Percentiles rank a stretch among this genome's conserved stretches.
Conservation (phyloP, 1,284 basidiomycete genomes). For the Rhodotorula glutinis region DNA sequence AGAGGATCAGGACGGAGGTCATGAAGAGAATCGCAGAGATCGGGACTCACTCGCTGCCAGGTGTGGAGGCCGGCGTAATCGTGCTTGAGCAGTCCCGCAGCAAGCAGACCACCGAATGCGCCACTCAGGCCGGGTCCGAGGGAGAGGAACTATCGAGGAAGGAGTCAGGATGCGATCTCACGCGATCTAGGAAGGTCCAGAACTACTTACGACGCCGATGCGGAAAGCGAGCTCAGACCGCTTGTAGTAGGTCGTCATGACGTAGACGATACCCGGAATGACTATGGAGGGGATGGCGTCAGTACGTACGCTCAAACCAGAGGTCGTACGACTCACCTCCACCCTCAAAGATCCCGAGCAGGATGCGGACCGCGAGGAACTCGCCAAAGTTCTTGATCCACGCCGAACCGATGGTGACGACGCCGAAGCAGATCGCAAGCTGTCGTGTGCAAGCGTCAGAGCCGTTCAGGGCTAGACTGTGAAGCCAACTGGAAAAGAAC, state of each 20-base stretch:
- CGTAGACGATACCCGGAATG: slow-evolving; percentile 47
- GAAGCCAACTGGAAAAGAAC: neutral
- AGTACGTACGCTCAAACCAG: neutral
- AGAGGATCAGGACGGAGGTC: neutral
- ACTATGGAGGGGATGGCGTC: slow-evolving; percentile 38
- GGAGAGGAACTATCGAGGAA: slow-evolving; percentile 16
- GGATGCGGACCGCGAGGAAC: slow-evolving; percentile 47
- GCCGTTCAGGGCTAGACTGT: neutral
- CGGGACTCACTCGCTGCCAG: slow-evolving; percentile 42
- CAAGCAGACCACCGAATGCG: slow-evolving; percentile 44
- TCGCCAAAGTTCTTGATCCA: slow-evolving; percentile 46
- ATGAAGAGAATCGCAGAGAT: slow-evolving; percentile 42
- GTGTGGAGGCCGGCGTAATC: slow-evolving; percentile 37
- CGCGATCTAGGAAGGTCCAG: neutral
- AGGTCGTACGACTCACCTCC: slow-evolving; percentile 41
- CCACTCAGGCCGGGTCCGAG: slow-evolving; percentile 31
- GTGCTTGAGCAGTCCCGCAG: slow-evolving; percentile 31
- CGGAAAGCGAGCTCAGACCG: slow-evolving; percentile 40
- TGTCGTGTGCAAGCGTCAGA: neutral
- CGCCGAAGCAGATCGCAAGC: slow-evolving; percentile 35
- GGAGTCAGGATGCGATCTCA: neutral
- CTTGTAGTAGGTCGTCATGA: slow-evolving; percentile 41
- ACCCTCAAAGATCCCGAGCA: slow-evolving; percentile 49
- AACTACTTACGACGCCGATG: slow-evolving; percentile 28
- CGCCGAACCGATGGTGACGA: slow-evolving; percentile 40